A percentile compares a stretch with the other conserved stretches of the same genome.
phyloP scores from a whole-genome alignment of 176 grass and related monocot species.

The Oryza longistaminata region DNA sequence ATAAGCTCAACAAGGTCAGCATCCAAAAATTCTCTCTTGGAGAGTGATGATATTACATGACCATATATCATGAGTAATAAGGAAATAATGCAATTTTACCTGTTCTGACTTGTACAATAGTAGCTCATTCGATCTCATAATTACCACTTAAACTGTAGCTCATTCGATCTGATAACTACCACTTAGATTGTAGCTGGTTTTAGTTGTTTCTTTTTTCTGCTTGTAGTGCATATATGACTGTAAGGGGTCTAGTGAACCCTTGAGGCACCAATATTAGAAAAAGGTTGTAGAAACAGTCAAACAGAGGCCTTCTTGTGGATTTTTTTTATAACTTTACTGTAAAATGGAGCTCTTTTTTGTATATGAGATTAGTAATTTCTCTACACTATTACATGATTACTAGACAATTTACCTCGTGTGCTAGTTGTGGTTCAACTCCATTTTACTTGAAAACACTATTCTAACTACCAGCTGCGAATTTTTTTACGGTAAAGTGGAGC shows the following conservation, averaged over 20 bases:
- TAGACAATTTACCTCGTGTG: background rate
- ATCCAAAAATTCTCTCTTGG: slow-evolving; percentile 54
- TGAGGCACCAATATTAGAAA: slow-evolving; percentile 20
- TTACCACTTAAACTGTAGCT: background rate
- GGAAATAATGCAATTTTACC: slow-evolving; percentile 17
- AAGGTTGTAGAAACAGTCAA: too few species aligned
- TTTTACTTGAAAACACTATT: background rate
- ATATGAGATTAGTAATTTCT: background rate
- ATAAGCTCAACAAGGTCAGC: slow-evolving; percentile 65
- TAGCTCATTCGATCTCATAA: slow-evolving; percentile 9
- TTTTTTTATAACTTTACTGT: slow-evolving; percentile 14
- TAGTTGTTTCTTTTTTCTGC: background rate
- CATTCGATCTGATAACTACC: too few species aligned
- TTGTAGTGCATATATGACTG: slow-evolving; percentile 19
- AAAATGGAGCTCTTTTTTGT: background rate
- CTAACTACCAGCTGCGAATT: slow-evolving; percentile 6
- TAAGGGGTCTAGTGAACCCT: slow-evolving; percentile 34
- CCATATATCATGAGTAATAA: slow-evolving; percentile 24
- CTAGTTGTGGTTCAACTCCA: background rate
- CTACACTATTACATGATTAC: background rate
- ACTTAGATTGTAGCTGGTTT: slow-evolving; percentile 26
- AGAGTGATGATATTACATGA: slow-evolving; percentile 64
- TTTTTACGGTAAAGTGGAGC: background rate
- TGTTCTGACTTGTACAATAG: slow-evolving; percentile 37
- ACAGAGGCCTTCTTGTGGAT: too few species aligned